Base-by-base conservation (phyloP, 805 yeast species). In the Candida morakotiae region DNA sequence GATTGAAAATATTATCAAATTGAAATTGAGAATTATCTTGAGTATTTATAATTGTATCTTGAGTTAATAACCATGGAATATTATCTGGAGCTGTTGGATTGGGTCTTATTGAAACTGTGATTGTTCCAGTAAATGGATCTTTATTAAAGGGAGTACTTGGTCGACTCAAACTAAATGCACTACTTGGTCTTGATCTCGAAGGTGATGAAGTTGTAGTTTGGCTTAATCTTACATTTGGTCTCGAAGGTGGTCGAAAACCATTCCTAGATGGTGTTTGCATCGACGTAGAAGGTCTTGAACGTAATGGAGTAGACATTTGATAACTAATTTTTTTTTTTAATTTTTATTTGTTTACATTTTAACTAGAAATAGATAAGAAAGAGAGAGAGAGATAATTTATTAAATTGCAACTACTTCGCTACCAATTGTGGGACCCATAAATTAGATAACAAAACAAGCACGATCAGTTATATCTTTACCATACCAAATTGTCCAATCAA, bases 1-100 rank as follows among this genome's bases (percentile, higher is more conserved):
- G 78, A 9, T 74, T 72, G 55, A 83, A 89, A 1, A 91, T 94
- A 51, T 83, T 75, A 57, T 91, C 97, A 53, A 85, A 88, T 19
- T 64, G 58, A 53, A 83, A 88, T 20, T 57, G 51, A 9, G 77
- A 75, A 6, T 87, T 83, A 32, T 79, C 76, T 2, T 77, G 81
- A 8, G 49, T 53, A 37, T 72, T 69, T n/a, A 58, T 48, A 14
- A 81, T 75, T 7, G 68, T 49, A 38, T 62, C 67, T 2, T 51
- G 29, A 40, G 70, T 72, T 31, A 74, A 69, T 40, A 47, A 58
- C 81, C 76, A 83, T 42, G 52, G 63, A 15, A 61, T 31, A 41
- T 60, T 60, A 15, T 36, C 35, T 3, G 4, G 18, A 10, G 17
- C n/a, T 34, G 66, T 54, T 0, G 96, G 96, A 46, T 82, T 80